Evolutionary conservation across 106 monocot species (phyloP), one percentile per base, ranked within the genome.

Genomic region (Dactylorhiza incarnata): DNA sequence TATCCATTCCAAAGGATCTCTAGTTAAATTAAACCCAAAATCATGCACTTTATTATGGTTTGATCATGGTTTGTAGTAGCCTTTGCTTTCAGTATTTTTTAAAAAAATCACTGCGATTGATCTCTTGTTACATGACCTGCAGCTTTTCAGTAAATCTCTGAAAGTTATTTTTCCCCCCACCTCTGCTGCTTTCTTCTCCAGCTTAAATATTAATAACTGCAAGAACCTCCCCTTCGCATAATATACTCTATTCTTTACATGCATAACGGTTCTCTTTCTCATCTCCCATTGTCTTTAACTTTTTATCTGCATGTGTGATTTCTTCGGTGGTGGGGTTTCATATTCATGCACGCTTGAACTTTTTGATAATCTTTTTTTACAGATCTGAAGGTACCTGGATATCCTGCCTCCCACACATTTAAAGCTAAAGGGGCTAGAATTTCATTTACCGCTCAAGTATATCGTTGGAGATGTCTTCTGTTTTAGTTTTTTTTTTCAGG

Each of bases 191-290:
- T 59, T 59, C 58, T 59, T 59, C 58, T 59, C 58, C 58, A 20
- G 58, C 19, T 37, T 59, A 59, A 59, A 59, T 59, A 15, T 59
- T 59, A 59, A 19, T 59, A 59, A 37, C 7, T 2, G 19, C 22
- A 22, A 59, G 22, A 8, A 59, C 1, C 8, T 59, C 58, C 22
- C 8, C 22, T 56, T 59, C 8, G 22, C 58, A 22, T 59, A 20
- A n/a, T 59, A 59, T 20, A n/a, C 22, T 59, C 20, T 59, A 59
- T 59, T 59, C 58, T 59, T 59, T 59, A 6, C 58, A 59, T 59
- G 58, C 58, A 54, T 59, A 59, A 59, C 58, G 58, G 58, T 22
- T 59, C 58, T 59, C 58, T 59, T 59, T 59, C 22, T 5, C 58
- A 6, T 20, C 22, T 59, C 58, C 58, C 58, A 37, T 59, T 22